A percentile compares a stretch with the other conserved stretches of the same genome.
These are phyloP conservation scores for Ceratobasidium sp. DNA, from an alignment of 1,284 basidiomycete species.

Conservation along the genomic window DNA sequence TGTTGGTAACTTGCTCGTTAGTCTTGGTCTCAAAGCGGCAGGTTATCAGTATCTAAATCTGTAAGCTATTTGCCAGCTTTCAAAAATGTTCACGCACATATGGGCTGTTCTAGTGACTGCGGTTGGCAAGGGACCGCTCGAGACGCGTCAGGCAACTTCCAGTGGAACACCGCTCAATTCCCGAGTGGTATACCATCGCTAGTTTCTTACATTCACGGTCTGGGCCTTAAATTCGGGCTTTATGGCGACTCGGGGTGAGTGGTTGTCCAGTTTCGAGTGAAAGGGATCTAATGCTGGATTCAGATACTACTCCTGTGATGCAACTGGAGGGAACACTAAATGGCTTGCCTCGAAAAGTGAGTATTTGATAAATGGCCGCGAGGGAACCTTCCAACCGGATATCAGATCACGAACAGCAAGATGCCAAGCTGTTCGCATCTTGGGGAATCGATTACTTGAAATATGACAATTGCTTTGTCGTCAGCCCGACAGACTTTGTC, in stretches of 20 bases:
- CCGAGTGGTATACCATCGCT: conserved; percentile 56
- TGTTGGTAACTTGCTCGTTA: conserved; percentile 53
- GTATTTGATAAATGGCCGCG: not conserved
- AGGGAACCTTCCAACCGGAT: conserved; percentile 45
- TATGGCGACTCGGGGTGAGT: conserved; percentile 56
- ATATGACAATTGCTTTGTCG: conserved; percentile 60
- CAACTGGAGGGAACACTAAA: conserved; percentile 56
- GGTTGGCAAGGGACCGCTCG: conserved; percentile 58
- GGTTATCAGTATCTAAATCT: conserved; percentile 57
- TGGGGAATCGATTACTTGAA: conserved; percentile 63
- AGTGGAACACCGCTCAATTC: conserved; percentile 55
- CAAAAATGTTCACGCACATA: not conserved
- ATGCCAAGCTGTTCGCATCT: conserved; percentile 56
- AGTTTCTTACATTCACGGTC: conserved; percentile 53
- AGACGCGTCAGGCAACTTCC: conserved; percentile 55
- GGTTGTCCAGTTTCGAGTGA: not conserved
- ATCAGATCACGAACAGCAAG: conserved; percentile 56
- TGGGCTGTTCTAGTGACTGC: conserved; percentile 53
- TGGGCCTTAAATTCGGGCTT: conserved; percentile 56
- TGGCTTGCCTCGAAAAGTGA: conserved; percentile 52
- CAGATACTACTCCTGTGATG: conserved; percentile 58
- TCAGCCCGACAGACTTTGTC: conserved; percentile 58
- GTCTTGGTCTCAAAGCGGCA: conserved; percentile 52
- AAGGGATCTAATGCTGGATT: conserved; percentile 11
- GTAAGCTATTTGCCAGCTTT: conserved; percentile 47